These are phyloP conservation scores for Lactarius quietus DNA, from an alignment of 768 basidiomycete species.

Conservation along the genomic window DNA sequence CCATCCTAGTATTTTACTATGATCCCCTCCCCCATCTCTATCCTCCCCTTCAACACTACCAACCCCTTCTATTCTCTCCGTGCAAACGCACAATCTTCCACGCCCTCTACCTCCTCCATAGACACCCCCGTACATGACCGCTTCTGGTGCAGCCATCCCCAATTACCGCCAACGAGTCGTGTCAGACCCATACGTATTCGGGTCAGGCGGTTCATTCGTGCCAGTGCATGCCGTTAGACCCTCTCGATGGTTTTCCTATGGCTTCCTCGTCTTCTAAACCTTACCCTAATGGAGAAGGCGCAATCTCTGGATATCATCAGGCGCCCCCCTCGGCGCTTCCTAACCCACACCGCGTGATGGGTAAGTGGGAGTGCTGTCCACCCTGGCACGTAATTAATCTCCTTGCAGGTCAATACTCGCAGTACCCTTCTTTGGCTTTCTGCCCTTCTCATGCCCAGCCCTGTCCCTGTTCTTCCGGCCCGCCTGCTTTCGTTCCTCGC, in stretches of 20 bases:
- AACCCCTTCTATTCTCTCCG: neutral
- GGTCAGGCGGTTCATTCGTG: neutral
- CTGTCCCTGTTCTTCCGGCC: neutral
- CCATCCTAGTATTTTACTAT: conserved; percentile 6
- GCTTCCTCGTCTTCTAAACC: conserved; percentile 4
- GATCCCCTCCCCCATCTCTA: neutral
- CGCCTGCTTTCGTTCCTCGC: neutral
- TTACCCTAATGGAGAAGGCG: conserved; percentile 15
- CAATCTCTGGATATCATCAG: conserved; percentile 9
- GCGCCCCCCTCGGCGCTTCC: conserved; percentile 5
- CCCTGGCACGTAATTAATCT: conserved; percentile 10
- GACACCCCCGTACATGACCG: conserved; percentile 15
- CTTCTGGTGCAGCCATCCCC: neutral
- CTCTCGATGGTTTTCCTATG: neutral
- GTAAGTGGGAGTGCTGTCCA: neutral
- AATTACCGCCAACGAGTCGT: conserved; percentile 10
- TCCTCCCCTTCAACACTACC: neutral
- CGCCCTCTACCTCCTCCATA: conserved; percentile 5
- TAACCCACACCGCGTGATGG: conserved; percentile 10
- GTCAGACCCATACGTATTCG: neutral
- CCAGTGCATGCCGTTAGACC: conserved; percentile 8
- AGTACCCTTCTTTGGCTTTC: conserved; percentile 4
- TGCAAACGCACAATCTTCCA: neutral
- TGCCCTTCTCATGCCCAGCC: neutral
- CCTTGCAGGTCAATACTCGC: neutral